Percentiles rank a stretch among this genome's conserved stretches.
These are phyloP conservation scores for Blastomyces percursus DNA, from an alignment of 2,329 filamentous ascomycete genomes.

Conservation along the genomic window DNA sequence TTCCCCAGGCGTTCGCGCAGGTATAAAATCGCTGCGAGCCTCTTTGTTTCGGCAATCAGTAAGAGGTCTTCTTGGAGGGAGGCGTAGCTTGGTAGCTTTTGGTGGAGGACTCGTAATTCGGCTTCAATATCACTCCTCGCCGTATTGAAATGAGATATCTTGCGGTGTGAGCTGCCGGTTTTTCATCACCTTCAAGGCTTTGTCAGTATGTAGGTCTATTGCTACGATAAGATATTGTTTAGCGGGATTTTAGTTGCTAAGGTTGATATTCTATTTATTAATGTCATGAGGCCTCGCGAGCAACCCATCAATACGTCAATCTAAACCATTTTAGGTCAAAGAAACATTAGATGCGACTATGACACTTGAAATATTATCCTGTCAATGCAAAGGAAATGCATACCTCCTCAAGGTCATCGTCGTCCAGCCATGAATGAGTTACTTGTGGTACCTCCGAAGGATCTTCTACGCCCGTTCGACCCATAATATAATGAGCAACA, in stretches of 20 bases:
- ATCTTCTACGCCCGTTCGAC: constrained; percentile 14
- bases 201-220: neutral
- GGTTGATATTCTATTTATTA: constrained; percentile 19
- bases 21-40: constrained; percentile 22
- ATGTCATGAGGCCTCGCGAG: constrained; percentile 22
- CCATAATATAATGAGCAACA: constrained; percentile 27
- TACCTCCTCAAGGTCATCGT: constrained; percentile 20
- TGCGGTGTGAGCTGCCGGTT: constrained; percentile 2
- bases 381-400: neutral
- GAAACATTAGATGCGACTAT: neutral
- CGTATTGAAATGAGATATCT: constrained; percentile 8
- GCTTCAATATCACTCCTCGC: constrained; percentile 6
- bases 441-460: constrained; percentile 1
- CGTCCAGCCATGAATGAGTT: constrained; percentile 15
- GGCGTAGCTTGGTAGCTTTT: constrained; percentile 15
- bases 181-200: constrained; percentile 9
- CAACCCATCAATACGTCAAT: constrained; percentile 25
- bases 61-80: constrained; percentile 14
- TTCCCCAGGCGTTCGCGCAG: constrained; percentile 16
- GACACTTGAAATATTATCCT: neutral
- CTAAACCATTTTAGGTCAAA: constrained; percentile 8
- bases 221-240: neutral
- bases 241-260: constrained; percentile 7
- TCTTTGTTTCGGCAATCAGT: constrained; percentile 22
- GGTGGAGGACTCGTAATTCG: constrained; percentile 10